phyloP scores from a whole-genome alignment of 345 rosid species.

The Turnera subulata region DNA sequence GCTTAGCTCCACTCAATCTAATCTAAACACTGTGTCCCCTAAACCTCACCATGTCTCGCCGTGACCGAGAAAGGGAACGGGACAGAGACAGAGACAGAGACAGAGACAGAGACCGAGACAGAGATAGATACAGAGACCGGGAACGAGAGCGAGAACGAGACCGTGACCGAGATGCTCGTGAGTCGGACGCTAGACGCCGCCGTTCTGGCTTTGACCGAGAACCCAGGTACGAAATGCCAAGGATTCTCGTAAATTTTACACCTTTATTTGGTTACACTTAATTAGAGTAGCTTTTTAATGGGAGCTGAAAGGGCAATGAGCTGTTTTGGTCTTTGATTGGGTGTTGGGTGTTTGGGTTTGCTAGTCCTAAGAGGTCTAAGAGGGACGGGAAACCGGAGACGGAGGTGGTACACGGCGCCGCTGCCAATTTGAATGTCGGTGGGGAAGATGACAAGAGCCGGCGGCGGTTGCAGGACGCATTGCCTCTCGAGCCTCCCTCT shows the following conservation, averaged over 20 bases:
- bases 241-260: background rate
- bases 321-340: background rate
- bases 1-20: no score
- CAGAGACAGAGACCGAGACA: background rate
- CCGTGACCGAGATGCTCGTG: constrained; percentile 5
- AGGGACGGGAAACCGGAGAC: constrained; percentile 62
- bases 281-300: no score
- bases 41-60: no score
- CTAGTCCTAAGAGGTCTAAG: constrained; percentile 77
- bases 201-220: constrained; percentile 22
- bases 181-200: constrained; percentile 8
- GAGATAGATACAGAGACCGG: background rate
- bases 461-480: constrained; percentile 47
- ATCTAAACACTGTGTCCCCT: no score
- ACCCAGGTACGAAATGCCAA: constrained; percentile 8
- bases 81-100: no score
- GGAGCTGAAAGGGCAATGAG: no score
- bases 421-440: constrained; percentile 29
- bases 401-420: constrained; percentile 24
- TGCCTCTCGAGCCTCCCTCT: constrained; percentile 44
- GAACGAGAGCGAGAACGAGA: constrained; percentile 2
- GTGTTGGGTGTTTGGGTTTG: background rate
- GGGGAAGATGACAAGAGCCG: constrained; percentile 42
- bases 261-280: no score
- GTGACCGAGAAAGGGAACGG: no score